These are phyloP conservation scores for Alternaria sp. DNA, from an alignment of 2,329 filamentous ascomycete species.

Conservation along the genomic window DNA sequence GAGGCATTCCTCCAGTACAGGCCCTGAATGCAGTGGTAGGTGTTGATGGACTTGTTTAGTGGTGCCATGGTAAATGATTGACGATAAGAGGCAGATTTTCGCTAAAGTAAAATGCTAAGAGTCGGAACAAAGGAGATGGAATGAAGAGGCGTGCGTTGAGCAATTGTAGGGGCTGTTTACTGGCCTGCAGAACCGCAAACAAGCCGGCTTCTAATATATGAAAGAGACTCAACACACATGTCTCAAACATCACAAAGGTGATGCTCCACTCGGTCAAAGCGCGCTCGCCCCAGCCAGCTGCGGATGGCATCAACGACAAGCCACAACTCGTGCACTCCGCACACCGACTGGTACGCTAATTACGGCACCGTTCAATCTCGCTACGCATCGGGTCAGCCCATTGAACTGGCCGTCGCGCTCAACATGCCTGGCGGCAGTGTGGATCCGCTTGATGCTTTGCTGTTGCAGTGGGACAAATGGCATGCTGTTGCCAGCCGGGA, in stretches of 20 bases:
- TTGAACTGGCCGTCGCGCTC: slow-evolving; percentile 12
- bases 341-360: slow-evolving; percentile 28
- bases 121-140: slow-evolving; percentile 19
- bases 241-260: slow-evolving; percentile 20
- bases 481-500: slow-evolving; percentile 8
- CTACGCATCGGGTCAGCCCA: slow-evolving; percentile 17
- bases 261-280: slow-evolving; percentile 18
- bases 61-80: slow-evolving; percentile 28
- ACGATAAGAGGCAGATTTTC: slow-evolving; percentile 10
- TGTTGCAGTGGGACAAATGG: slow-evolving; percentile 11
- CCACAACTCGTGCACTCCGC: slow-evolving; percentile 22
- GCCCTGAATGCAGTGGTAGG: slow-evolving; percentile 40
- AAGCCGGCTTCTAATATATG: slow-evolving; percentile 28
- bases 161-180: slow-evolving; percentile 15
- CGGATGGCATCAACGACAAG: slow-evolving; percentile 26
- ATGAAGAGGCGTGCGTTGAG: slow-evolving; percentile 6
- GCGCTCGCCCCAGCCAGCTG: slow-evolving; percentile 23
- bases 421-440: slow-evolving; percentile 22
- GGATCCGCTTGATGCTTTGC: slow-evolving; percentile 16
- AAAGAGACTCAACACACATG: slow-evolving; percentile 21
- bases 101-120: slow-evolving; percentile 13
- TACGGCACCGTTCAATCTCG: slow-evolving; percentile 28
- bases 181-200: slow-evolving; percentile 8
- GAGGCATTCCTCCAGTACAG: slow-evolving; percentile 39
- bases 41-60: slow-evolving; percentile 40